Evolutionary conservation across 768 basidiomycete genomes (phyloP).

Genomic region (Leccinum barrowsii): DNA sequence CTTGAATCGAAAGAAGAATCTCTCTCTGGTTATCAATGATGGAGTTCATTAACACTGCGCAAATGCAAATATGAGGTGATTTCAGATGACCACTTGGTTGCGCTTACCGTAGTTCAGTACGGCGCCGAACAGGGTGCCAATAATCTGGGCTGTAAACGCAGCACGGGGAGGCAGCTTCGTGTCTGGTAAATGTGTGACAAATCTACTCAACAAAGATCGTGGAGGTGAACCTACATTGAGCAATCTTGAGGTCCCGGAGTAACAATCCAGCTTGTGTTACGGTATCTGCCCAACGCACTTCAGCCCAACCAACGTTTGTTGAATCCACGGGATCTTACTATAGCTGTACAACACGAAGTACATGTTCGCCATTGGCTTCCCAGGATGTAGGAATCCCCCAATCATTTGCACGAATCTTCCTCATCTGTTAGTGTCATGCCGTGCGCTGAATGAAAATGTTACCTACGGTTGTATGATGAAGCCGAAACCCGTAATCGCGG

Average conservation of each 20-base stretch:
- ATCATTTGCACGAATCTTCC: conserved; percentile 37
- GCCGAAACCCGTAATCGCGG: conserved; percentile 41
- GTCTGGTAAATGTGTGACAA: conserved; percentile 31
- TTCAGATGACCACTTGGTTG: conserved; percentile 33
- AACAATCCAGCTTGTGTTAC: conserved; percentile 48
- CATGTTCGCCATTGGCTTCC: conserved; percentile 45
- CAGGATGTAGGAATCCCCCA: conserved; percentile 33
- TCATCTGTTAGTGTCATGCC: not conserved
- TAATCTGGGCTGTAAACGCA: conserved; percentile 61
- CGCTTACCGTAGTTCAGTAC: conserved; percentile 52
- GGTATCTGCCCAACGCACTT: conserved; percentile 39
- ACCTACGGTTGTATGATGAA: conserved; percentile 27
- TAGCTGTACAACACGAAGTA: conserved; percentile 45
- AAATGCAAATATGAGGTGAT: conserved; percentile 40
- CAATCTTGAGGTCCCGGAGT: conserved; percentile 54
- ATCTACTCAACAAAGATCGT: conserved; percentile 35
- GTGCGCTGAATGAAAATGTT: not conserved
- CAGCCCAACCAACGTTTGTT: conserved; percentile 40
- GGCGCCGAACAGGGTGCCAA: conserved; percentile 25
- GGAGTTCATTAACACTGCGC: conserved; percentile 48
- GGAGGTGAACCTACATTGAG: conserved; percentile 17
- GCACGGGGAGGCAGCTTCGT: conserved; percentile 64
- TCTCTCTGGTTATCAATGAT: conserved; percentile 50
- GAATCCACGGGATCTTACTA: conserved; percentile 28
- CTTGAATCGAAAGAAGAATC: conserved; percentile 53